Base-by-base conservation (phyloP, 352 stramenopile species). In the Albugo candida region DNA sequence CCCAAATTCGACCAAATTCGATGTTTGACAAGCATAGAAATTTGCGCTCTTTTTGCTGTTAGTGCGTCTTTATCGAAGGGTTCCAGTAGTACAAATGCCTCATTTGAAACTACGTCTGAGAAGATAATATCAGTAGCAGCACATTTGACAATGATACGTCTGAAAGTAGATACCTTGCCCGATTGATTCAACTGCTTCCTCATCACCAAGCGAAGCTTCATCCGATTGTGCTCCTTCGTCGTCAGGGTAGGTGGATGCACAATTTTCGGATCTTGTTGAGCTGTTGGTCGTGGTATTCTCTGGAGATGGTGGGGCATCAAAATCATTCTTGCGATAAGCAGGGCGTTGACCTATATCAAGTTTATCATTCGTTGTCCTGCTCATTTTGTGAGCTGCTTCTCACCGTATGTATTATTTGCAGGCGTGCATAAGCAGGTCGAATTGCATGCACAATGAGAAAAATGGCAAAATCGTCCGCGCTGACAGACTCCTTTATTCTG, bases 401-500 rank as follows among this genome's bases (percentile, higher is more conserved):
- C 56, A 88, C 76, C 77, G 52, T 91, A 91, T 39, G 78, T 88
- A 61, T 91, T 86, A 51, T 81, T 84, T 2, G 65, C 52, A 11
- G 70, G 62, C 4, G 78, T 91, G 54, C 78, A 91, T 3, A 66
- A 81, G 45, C 78, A 91, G 35, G 73, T 83, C 13, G 74, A 86
- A 55, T 91, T 85, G 52, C 78, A 91, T 10, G 78, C 78, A 47
- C 78, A 91, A 54, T 91, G 78, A 13, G 75, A 88, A 51, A 91
- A 91, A 48, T 91, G 78, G 57, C 78, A 91, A 44, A 82, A 85
- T 16, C 71, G 65, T 8, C 75, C 78, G 13, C 78, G 78, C 49
- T 88, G 75, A 19, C 78, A 91, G 10, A 85, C 67, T 11, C 78
- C 78, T 41, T 91, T 91, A 59, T 91, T 91, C 52, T 91, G 78